Evolutionary conservation across 1,139 yeast species (phyloP).

Genomic region (Nakaseomyces kungkrabaensis): DNA sequence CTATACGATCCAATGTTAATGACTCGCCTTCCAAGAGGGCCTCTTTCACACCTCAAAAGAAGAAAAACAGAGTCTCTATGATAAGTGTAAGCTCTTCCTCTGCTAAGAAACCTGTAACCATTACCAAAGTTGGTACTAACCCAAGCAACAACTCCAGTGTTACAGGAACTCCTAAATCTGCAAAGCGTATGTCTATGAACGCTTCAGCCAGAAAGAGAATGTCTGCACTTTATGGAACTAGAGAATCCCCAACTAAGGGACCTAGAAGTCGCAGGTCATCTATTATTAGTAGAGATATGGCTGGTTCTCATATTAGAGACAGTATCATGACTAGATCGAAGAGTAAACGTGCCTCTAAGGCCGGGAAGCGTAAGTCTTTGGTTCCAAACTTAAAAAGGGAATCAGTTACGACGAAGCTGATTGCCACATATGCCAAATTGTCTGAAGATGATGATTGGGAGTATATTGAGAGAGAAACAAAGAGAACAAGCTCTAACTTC

Average conservation of each 20-base stretch:
- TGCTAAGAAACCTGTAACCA: constrained; percentile 48
- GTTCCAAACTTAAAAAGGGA: constrained; percentile 43
- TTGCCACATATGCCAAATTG: constrained; percentile 57
- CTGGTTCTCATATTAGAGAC: constrained; percentile 29
- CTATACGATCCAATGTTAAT: constrained; percentile 8
- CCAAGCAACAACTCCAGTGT: constrained; percentile 12
- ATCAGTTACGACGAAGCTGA: constrained; percentile 53
- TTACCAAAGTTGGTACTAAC: constrained; percentile 31
- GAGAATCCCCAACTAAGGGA: constrained; percentile 26
- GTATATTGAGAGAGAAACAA: constrained; percentile 61
- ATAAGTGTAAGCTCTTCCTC: constrained; percentile 44
- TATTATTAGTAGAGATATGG: constrained; percentile 13
- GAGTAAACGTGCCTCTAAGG: constrained; percentile 24
- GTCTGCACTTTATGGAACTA: constrained; percentile 17
- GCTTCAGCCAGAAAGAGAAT: constrained; percentile 12
- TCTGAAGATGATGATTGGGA: constrained; percentile 60
- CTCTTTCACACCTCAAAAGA: constrained; percentile 31
- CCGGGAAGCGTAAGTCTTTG: constrained; percentile 30
- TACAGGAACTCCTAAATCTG: constrained; percentile 16
- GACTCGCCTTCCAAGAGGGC: constrained; percentile 6
- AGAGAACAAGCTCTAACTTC: constrained; percentile 67
- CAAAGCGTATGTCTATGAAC: constrained; percentile 10
- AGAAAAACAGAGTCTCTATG: constrained; percentile 39
- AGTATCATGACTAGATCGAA: constrained; percentile 17
- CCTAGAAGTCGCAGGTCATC: constrained; percentile 23